Percentiles rank a stretch among this genome's conserved stretches.
Conservation (phyloP, 345 rosid species). For the Aquilaria sinensis region DNA sequence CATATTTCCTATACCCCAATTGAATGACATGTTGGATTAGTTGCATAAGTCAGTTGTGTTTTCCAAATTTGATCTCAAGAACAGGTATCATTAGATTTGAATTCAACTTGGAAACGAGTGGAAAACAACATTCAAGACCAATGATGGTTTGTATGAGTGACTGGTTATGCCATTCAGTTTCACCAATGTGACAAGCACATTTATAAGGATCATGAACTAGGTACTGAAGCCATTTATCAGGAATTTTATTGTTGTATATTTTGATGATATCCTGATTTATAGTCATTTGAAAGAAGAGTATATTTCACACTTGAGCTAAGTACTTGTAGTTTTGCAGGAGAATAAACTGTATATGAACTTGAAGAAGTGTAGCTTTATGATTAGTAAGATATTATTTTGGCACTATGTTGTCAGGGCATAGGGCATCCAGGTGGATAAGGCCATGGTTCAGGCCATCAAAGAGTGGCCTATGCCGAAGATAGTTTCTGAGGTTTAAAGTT, state of each 20-base stretch:
- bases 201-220: neutral
- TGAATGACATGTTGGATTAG: neutral
- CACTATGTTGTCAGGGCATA: too few relatives aligned
- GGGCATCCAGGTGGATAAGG: too few relatives aligned
- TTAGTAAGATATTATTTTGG: too few relatives aligned
- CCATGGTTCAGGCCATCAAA: too few relatives aligned
- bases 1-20: neutral
- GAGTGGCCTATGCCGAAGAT: too few relatives aligned
- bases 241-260: neutral
- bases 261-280: slow-evolving; percentile 7
- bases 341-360: neutral
- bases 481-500: too few relatives aligned
- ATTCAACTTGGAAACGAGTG: neutral
- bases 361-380: too few relatives aligned
- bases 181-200: neutral
- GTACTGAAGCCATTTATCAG: too few relatives aligned
- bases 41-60: neutral
- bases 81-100: neutral
- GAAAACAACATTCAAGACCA: neutral
- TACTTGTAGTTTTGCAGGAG: neutral
- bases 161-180: neutral
- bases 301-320: neutral
- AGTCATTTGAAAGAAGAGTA: neutral
- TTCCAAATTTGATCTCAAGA: neutral
- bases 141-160: neutral